Evolutionary conservation across 192 early-diverging fungal genomes (phyloP).

Genomic region (Phycomyces blakesleeanus): DNA sequence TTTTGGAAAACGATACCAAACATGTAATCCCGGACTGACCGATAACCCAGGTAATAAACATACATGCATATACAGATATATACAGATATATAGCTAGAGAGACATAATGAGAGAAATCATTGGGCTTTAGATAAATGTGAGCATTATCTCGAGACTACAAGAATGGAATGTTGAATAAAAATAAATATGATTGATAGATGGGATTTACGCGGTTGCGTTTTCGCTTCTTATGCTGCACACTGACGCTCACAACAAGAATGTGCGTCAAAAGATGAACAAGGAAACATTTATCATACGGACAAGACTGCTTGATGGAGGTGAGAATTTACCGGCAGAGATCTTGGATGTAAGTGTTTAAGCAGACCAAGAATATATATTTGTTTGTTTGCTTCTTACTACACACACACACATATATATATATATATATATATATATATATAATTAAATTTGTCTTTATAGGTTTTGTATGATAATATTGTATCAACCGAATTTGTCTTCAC

Average conservation of each 20-base stretch:
- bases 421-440: no score
- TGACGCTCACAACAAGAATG: slow-evolving; percentile 81
- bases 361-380: no score
- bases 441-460: slow-evolving; percentile 23
- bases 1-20: slow-evolving; percentile 71
- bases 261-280: slow-evolving; percentile 79
- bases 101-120: no score
- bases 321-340: slow-evolving; percentile 62
- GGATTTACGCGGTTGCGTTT: slow-evolving; percentile 74
- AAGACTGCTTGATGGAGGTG: slow-evolving; percentile 63
- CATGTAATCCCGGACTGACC: slow-evolving; percentile 63
- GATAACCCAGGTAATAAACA: slow-evolving; percentile 32
- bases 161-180: neutral
- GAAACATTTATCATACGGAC: slow-evolving; percentile 71
- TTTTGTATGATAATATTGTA: slow-evolving; percentile 59
- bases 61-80: no score
- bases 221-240: slow-evolving; percentile 81
- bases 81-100: no score
- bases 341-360: slow-evolving; percentile 57
- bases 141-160: no score
- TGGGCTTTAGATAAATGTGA: no score
- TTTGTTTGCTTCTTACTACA: no score
- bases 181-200: slow-evolving; percentile 39
- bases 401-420: no score
- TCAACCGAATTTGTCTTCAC: slow-evolving; percentile 53